Conservation (phyloP, 768 basidiomycete species). For the Sporobolomyces pararoseus region DNA sequence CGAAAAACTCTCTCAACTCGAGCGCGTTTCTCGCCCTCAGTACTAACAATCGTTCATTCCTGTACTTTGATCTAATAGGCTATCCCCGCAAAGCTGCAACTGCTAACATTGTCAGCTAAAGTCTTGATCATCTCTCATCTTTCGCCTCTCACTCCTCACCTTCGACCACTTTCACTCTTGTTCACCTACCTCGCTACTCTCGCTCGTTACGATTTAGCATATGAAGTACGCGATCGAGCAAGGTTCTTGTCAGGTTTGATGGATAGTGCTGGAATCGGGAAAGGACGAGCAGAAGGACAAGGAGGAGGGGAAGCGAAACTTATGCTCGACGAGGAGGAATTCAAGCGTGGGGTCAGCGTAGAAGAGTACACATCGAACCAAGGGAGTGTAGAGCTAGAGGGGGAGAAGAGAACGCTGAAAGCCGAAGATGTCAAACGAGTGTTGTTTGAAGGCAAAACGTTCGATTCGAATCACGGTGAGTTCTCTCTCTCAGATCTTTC, state of each 20-base stretch:
- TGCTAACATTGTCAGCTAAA: constrained; percentile 80
- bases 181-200: constrained; percentile 71
- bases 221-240: constrained; percentile 85
- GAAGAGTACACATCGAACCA: constrained; percentile 2
- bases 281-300: background rate
- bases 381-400: background rate
- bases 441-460: constrained; percentile 34
- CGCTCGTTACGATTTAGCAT: constrained; percentile 80
- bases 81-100: constrained; percentile 71
- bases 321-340: constrained; percentile 31
- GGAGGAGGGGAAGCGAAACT: constrained; percentile 13
- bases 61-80: constrained; percentile 52
- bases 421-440: constrained; percentile 29
- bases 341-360: constrained; percentile 26
- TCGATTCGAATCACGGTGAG: background rate
- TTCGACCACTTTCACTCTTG: constrained; percentile 53
- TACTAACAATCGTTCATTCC: too few species aligned
- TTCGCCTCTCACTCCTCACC: constrained; percentile 52
- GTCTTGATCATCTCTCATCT: constrained; percentile 64
- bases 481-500: background rate
- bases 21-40: background rate
- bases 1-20: background rate
- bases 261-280: constrained; percentile 53
- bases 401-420: constrained; percentile 22
- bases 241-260: constrained; percentile 73